Evolutionary conservation across 2,329 filamentous ascomycete genomes (phyloP), one percentile per base, ranked within the genome.

Genomic region (Myriangium duriaei): DNA sequence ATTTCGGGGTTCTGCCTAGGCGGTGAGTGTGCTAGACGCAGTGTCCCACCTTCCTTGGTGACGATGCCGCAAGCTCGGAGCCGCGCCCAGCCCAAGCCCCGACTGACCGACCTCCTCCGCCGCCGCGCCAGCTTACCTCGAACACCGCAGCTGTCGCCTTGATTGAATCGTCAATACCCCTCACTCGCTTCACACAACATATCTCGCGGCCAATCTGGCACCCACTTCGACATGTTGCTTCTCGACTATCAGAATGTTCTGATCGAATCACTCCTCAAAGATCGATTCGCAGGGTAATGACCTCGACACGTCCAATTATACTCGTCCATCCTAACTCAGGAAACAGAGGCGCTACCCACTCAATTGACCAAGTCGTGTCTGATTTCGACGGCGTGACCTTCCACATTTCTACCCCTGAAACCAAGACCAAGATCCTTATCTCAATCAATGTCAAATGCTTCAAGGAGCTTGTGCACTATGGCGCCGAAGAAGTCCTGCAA

Each of bases 371-470:
- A 68, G 85, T 93, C 46, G 85, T 95, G 46, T 96, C 88, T 58
- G 91, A 99, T 65, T 99, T 99, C 58, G 92, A 98, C 65, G 88
- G 88, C 58, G 91, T 96, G 51, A 93, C 83, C 50, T 99, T 96
- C 65, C 91, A 98, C 63, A 87, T 98, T 56, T 96, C 88, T 26
- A 98, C 91, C 1, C 91, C 88, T 42, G 86, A 94, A 61, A 69
- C 77, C 45, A 96, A 96, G 71, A 79, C 84, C 34, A 85, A 92
- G 65, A 95, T 99, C 49, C 73, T 93, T 36, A 78, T 99, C 42
- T 98, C 91, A 14, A 81, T 98, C 53, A 77, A 85, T 61, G 85
- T 99, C 61, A 82, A 88, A 67, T 99, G 91, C 68, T 99, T 79
- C 68, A 73, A 76, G 50, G 92, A 99, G 59, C 73, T 99, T 30